phyloP scores from a whole-genome alignment of 441 rosid species.

The Jatropha multifida region DNA sequence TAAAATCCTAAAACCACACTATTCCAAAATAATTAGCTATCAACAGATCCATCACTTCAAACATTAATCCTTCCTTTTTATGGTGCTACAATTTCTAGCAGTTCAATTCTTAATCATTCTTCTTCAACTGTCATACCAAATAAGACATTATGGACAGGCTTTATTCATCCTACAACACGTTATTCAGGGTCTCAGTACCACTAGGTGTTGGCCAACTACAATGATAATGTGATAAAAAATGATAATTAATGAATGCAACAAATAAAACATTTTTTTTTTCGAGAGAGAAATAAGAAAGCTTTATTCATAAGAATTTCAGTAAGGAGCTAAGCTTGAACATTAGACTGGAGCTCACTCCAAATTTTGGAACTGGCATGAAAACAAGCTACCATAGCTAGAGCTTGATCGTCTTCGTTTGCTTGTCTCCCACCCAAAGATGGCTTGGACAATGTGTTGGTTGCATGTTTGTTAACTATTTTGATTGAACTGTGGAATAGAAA shows the following conservation, averaged over 20 bases:
- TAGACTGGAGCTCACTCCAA: too few species aligned
- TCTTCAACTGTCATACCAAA: not conserved
- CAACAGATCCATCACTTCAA: not conserved
- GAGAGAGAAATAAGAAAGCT: too few species aligned
- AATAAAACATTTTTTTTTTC: not conserved
- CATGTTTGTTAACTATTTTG: not conserved
- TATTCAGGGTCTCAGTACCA: not conserved
- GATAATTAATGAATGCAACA: not conserved
- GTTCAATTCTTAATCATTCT: not conserved
- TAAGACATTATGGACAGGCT: too few species aligned
- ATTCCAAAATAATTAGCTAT: not conserved
- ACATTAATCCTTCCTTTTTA: not conserved
- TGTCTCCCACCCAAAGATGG: not conserved
- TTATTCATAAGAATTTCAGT: too few species aligned
- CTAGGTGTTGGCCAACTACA: not conserved
- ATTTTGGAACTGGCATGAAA: too few species aligned
- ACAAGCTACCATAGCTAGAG: too few species aligned
- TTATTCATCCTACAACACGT: not conserved
- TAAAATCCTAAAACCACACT: not conserved
- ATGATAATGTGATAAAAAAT: not conserved
- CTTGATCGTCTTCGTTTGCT: too few species aligned
- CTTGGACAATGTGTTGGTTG: not conserved
- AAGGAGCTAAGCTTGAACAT: too few species aligned
- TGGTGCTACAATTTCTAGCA: not conserved
- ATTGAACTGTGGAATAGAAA: not conserved